Evolutionary conservation across 768 basidiomycete genomes (phyloP), one percentile per base, ranked within the genome.

Genomic region (Panus rudis): DNA sequence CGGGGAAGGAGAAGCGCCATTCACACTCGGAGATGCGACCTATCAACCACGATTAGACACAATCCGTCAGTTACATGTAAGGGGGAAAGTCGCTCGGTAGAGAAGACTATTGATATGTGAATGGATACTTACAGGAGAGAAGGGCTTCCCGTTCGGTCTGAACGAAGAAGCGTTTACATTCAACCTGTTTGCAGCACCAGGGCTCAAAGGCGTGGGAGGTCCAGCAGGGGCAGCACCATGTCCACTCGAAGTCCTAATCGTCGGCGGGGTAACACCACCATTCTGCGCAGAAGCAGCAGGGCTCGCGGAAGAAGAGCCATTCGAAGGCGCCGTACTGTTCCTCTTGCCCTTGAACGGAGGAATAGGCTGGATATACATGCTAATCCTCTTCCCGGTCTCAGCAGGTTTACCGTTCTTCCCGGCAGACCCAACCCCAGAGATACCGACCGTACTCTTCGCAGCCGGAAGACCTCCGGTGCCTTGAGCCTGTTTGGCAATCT

Each of bases 81-180:
- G n/a, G n/a, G n/a, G n/a, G n/a, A n/a, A 2, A 39, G 38, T 39
- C 11, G 28, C 10, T 10, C 17, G 28, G 4, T 19, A n/a, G 11
- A 30, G 13, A 38, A 28, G 10, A 41, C 42, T 14, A 35, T 10
- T 30, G n/a, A 30, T n/a, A 30, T 30, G 28, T 10, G 10, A 30
- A 30, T 30, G n/a, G 28, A 30, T 10, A 30, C 28, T 30, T n/a
- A 30, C 28, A 10, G 33, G 33, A 85, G 90, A 49, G 77, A 60
- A 70, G 55, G 87, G 88, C 69, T 84, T 84, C 43, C 81, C 79
- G 58, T 83, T 92, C 11, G 92, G 91, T 56, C 82, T 82, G 75
- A 97, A 97, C 43, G 91, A 88, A 21, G 84, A 81, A 11, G 94
- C 93, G 46, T 86, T 86, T 43, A 84, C 87, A 52, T 96, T 96